Evolutionary conservation across 352 stramenopile genomes (phyloP).

Genomic region (Phytophthora multivora): DNA sequence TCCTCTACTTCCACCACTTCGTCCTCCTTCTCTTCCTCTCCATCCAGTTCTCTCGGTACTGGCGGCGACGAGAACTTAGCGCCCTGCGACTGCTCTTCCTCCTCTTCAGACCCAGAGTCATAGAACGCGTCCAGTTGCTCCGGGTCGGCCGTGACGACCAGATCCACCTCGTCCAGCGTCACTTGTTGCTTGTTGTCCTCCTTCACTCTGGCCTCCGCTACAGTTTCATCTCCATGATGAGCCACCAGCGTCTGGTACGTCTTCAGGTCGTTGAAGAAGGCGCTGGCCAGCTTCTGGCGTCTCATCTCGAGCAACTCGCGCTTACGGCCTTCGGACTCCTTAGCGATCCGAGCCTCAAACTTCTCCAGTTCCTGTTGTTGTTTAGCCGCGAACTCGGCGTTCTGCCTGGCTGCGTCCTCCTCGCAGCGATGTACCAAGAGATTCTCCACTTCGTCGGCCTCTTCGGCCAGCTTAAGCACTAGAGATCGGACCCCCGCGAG

Average conservation of each 20-base stretch:
- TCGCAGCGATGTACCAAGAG: conserved; percentile 70
- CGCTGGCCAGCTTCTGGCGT: conserved; percentile 56
- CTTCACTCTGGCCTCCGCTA: conserved; percentile 4
- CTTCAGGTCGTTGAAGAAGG: conserved; percentile 78
- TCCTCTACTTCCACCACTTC: background rate
- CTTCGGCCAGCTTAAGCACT: conserved; percentile 61
- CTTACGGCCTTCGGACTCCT: conserved; percentile 69
- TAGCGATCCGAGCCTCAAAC: conserved; percentile 66
- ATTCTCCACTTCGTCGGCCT: conserved; percentile 74
- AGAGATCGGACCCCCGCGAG: conserved; percentile 48
- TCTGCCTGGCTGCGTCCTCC: conserved; percentile 74
- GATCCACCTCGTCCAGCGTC: conserved; percentile 74
- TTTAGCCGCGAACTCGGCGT: conserved; percentile 66
- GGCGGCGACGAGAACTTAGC: conserved; percentile 18
- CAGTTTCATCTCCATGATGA: conserved; percentile 47
- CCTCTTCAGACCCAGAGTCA: conserved; percentile 55
- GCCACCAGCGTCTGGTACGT: conserved; percentile 80
- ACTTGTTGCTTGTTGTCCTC: conserved; percentile 29
- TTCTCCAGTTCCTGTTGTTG: conserved; percentile 79
- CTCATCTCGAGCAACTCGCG: conserved; percentile 60
- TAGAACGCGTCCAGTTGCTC: conserved; percentile 79
- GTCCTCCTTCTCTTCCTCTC: conserved; percentile 47
- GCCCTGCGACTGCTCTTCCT: conserved; percentile 21
- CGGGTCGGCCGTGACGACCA: conserved; percentile 65
- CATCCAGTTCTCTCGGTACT: conserved; percentile 9